phyloP scores from a whole-genome alignment of 805 yeast genomes.

The Candida dajiaensis region DNA sequence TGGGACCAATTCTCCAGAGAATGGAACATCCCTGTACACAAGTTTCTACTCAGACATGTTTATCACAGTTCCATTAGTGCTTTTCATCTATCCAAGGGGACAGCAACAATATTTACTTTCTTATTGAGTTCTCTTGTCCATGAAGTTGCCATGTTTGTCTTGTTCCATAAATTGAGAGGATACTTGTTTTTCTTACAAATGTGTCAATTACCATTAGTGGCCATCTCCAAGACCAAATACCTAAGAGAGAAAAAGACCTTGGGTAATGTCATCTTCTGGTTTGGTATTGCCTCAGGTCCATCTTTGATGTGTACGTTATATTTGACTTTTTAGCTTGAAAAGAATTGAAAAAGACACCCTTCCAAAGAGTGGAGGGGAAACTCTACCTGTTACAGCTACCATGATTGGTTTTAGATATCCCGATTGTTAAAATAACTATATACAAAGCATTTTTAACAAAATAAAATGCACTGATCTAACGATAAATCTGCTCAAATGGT shows the following conservation, averaged over 20 bases:
- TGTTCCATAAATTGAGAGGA: conserved; percentile 75
- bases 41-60: conserved; percentile 84
- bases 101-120: conserved; percentile 76
- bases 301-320: conserved; percentile 81
- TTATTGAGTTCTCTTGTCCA: conserved; percentile 77
- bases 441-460: not conserved
- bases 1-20: conserved; percentile 92
- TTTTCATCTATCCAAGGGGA: conserved; percentile 51
- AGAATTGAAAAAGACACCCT: too few relatives aligned
- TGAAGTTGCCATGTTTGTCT: conserved; percentile 87
- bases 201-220: conserved; percentile 79
- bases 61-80: conserved; percentile 86
- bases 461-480: conserved; percentile 1
- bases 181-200: conserved; percentile 77
- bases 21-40: conserved; percentile 95
- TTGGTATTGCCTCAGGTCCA: conserved; percentile 88
- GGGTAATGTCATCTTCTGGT: conserved; percentile 85
- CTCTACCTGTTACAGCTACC: too few relatives aligned
- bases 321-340: conserved; percentile 55
- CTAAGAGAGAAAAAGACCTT: conserved; percentile 50
- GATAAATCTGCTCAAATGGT: conserved; percentile 91
- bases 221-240: conserved; percentile 52
- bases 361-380: too few relatives aligned
- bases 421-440: not conserved
- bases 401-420: not conserved